Conservation (phyloP, 2,329 filamentous ascomycete genomes). For the Clathrospora elynae region DNA sequence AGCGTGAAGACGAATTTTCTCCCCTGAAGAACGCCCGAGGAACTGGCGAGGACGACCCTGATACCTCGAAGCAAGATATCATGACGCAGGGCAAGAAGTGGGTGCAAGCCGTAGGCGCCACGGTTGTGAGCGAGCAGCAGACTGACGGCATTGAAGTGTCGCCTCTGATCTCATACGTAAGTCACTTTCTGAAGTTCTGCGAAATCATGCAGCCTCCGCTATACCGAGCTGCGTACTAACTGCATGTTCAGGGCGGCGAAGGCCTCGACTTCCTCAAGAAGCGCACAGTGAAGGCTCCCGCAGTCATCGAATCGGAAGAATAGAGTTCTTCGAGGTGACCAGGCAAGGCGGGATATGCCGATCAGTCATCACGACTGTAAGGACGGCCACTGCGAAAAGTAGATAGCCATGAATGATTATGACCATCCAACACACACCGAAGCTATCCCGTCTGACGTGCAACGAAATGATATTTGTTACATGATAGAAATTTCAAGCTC, state of each 20-base stretch:
- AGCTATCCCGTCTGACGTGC: too few species aligned
- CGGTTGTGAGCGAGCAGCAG: conserved; percentile 65
- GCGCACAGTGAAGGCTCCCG: conserved; percentile 65
- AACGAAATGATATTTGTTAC: too few species aligned
- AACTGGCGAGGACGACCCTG: conserved; percentile 88
- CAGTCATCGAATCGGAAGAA: conserved; percentile 66
- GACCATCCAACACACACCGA: too few species aligned
- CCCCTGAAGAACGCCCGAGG: conserved; percentile 87
- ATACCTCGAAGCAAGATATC: conserved; percentile 90
- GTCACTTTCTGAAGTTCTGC: conserved; percentile 51
- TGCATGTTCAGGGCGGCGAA: conserved; percentile 60
- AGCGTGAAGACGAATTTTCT: conserved; percentile 96
- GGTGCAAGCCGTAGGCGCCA: conserved; percentile 77
- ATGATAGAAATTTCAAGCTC: conserved; percentile 9
- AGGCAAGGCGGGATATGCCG: too few species aligned
- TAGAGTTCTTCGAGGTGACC: conserved; percentile 33
- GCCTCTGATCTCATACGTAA: conserved; percentile 92
- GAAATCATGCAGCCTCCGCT: too few species aligned
- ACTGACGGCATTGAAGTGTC: conserved; percentile 81
- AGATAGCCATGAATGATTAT: conserved; percentile 19
- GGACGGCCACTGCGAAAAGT: neutral
- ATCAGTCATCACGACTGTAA: neutral
- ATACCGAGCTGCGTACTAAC: conserved; percentile 2
- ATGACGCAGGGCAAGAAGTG: conserved; percentile 88
- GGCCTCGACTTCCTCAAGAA: conserved; percentile 65